Percentiles rank a stretch among this genome's conserved stretches.
These are phyloP conservation scores for Monotropa hypopitys DNA, from an alignment of 179 eudicot species.

Conservation along the genomic window DNA sequence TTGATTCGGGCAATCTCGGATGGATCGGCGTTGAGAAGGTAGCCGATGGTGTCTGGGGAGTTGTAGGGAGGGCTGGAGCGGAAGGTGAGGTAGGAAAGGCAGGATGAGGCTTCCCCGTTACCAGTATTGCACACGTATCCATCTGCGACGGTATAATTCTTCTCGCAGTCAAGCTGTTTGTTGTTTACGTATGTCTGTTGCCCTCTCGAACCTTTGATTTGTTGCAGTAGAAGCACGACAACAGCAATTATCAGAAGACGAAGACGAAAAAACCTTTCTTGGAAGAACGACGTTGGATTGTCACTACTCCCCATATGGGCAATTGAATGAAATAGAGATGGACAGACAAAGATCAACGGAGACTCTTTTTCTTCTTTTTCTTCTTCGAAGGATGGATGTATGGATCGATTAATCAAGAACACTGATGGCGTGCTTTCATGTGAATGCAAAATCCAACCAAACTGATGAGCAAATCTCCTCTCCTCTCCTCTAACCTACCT, in stretches of 20 bases:
- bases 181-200: slow-evolving; percentile 57
- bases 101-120: slow-evolving; percentile 16
- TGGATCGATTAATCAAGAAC: no score
- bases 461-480: no score
- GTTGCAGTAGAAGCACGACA: neutral
- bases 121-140: slow-evolving; percentile 56
- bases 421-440: no score
- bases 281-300: no score
- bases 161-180: slow-evolving; percentile 37
- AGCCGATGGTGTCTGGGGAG: slow-evolving; percentile 34
- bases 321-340: no score
- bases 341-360: no score
- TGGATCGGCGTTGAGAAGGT: slow-evolving; percentile 32
- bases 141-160: slow-evolving; percentile 18
- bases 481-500: no score
- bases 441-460: no score
- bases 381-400: no score
- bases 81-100: slow-evolving; percentile 61
- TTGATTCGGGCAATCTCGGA: slow-evolving; percentile 29
- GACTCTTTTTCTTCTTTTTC: no score
- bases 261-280: neutral
- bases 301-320: no score
- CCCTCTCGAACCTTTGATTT: neutral
- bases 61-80: slow-evolving; percentile 41
- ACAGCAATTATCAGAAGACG: neutral